phyloP scores from a whole-genome alignment of 306 rosid species.

The Cotoneaster glaucophyllus region DNA sequence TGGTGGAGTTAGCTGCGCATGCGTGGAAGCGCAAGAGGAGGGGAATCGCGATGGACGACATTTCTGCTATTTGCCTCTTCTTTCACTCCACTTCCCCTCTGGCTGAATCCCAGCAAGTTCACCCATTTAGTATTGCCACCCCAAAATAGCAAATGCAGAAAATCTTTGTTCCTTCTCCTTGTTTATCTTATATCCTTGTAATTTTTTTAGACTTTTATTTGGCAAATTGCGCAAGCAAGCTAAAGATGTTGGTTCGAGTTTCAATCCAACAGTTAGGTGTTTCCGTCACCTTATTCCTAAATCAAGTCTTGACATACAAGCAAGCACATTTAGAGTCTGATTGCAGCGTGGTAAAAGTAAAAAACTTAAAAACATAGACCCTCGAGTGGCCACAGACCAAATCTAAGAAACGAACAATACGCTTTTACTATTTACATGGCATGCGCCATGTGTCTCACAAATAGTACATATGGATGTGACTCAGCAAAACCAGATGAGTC shows the following conservation, averaged over 20 bases:
- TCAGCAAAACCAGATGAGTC: too few relatives aligned
- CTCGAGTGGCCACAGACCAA: too few relatives aligned
- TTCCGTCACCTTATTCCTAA: background rate
- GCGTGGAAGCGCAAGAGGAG: slow-evolving; percentile 91
- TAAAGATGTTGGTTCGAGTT: background rate
- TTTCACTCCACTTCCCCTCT: slow-evolving; percentile 39
- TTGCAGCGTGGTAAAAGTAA: too few relatives aligned
- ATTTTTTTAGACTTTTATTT: background rate
- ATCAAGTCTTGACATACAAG: background rate
- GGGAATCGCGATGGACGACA: slow-evolving; percentile 80
- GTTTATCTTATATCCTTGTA: slow-evolving; percentile 5
- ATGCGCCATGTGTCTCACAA: too few relatives aligned
- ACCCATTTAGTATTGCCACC: slow-evolving; percentile 17
- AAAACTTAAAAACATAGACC: too few relatives aligned
- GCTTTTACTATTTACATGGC: too few relatives aligned
- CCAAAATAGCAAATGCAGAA: slow-evolving; percentile 11
- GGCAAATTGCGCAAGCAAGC: background rate
- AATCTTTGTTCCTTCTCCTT: background rate
- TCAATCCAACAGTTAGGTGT: background rate
- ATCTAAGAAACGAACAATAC: too few relatives aligned
- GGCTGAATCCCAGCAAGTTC: slow-evolving; percentile 17
- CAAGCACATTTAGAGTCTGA: too few relatives aligned
- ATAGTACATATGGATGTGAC: too few relatives aligned
- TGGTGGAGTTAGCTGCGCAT: slow-evolving; percentile 61
- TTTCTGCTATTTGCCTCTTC: slow-evolving; percentile 92